Base-by-base conservation (phyloP, 2,329 filamentous ascomycete species). In the Paramyrothecium roridum region DNA sequence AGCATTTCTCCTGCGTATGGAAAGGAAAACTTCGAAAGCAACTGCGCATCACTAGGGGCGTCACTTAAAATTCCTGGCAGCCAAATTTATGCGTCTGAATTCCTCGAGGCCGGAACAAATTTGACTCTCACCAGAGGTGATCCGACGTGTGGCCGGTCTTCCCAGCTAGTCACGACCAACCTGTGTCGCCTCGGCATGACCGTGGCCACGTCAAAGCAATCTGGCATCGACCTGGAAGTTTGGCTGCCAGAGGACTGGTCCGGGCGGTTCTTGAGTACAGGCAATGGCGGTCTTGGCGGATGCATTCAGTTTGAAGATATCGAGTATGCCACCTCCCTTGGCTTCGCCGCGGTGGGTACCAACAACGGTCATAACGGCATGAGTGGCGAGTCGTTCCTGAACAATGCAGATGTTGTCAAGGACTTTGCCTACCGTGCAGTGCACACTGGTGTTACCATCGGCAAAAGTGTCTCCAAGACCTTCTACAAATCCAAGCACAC, bases 321-420 rank as follows among this genome's bases (percentile, higher is more conserved):
- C 30, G 75, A 68, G 1, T 80, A 80, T 48, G 71, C 73, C 1
- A 64, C 70, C 8, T 59, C 67, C 0, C 65, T 73, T 17, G 76
- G 76, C 0, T 80, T 81, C 53, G 71, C 76, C 1, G 68, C 71
- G 0, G 72, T 80, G 26, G 78, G 76, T 2, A 73, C 78, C 2
- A 80, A 81, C 55, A 79, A 77, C 21, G 78, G 78, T 3, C 78
- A 81, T 49, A 78, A 80, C 57, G 78, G 77, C 30, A 70, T 72
- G 3, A 3, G 53, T 52, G 0, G 60, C 50, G 0, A 34, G 55
- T 26, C 55, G 16, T 71, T 72, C 48, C 65, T 73, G 53, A 56
- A 72, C 33, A 72, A 74, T 20, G 65, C 70, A 0, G 74, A 75
- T 17, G 61, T 70, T 2, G 51, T 75, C 3, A 59, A 66, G 26